Conservation (phyloP, 2,329 filamentous ascomycete species). For the Penicillium olsonii region DNA sequence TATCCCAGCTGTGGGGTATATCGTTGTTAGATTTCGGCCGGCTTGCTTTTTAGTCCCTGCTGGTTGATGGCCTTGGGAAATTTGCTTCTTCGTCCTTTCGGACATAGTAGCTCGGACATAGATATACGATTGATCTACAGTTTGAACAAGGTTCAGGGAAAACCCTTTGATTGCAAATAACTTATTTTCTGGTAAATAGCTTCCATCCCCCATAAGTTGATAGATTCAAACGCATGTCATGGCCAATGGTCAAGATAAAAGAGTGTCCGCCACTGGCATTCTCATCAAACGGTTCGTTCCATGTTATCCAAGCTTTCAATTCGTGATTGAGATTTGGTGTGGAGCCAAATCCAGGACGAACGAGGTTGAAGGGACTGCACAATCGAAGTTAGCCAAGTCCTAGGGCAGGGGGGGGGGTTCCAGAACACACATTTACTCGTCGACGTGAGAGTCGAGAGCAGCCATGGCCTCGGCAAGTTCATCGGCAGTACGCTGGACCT, state of each 20-base stretch:
- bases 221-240: slow-evolving; percentile 3
- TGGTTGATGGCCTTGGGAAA: background rate
- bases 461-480: slow-evolving; percentile 36
- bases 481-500: slow-evolving; percentile 39
- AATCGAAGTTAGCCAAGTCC: background rate
- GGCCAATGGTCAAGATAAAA: slow-evolving; percentile 13
- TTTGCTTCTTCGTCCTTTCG: background rate
- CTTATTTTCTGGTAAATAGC: background rate
- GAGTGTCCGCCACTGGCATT: slow-evolving; percentile 18
- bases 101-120: no score
- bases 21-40: background rate
- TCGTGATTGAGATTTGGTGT: background rate
- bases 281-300: background rate
- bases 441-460: slow-evolving; percentile 25
- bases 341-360: background rate
- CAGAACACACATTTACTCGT: slow-evolving; percentile 24
- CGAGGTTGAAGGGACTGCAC: background rate
- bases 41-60: background rate
- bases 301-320: background rate
- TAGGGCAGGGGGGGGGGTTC: background rate
- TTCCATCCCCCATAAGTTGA: background rate
- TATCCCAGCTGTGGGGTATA: slow-evolving; percentile 20
- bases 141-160: no score
- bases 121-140: no score
- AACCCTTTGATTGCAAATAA: background rate